Base-by-base conservation (phyloP, 208 protist species). In the Acanthamoeba culbertsoni region DNA sequence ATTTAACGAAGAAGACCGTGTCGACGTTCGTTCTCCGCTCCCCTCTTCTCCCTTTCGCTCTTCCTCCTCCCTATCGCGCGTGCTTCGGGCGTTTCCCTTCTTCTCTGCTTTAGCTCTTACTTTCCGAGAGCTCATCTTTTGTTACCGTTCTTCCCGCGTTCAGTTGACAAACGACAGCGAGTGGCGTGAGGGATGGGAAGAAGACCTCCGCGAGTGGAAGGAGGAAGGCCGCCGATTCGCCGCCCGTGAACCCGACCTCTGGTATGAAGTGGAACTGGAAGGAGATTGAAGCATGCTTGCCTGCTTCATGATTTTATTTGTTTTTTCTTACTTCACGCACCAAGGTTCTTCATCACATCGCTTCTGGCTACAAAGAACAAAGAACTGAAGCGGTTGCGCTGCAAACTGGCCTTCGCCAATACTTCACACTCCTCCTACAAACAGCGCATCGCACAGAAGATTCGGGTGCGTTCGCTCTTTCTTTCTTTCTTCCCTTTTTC, bases 301-400 rank as follows among this genome's bases (percentile, higher is more conserved):
- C 14, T 59, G 14, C 51, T 59, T 23, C 14, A 14, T 59, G 51
- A 59, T 59, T 23, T 59, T 23, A 23, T 59, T 59, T 59, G 51
- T 23, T 14, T 59, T 59, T 23, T 59, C 23, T n/a, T n/a, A n/a
- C n/a, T 62, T 26, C 12, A 26, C 5, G 31, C 51, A 20, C 63
- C 4, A 75, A 75, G 63, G 63, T 75, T 75, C 31, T 75, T 75
- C 23, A 35, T 75, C 33, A 75, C 63, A 2, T 75, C 63, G 37
- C 31, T 75, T n/a, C 31, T 75, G 63, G 63, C 63, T 7, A 75
- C 63, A 35, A 75, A 75, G 63, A 75, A 75, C 37, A 75, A 75
- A 35, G 63, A 75, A 35, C 63, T 75, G 8, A 75, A 75, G 31
- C 63, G 63, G 4, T 23, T 75, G 35, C 28, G 63, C 10, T 75